Conservation (phyloP, 345 rosid species). For the Salix exigua region DNA sequence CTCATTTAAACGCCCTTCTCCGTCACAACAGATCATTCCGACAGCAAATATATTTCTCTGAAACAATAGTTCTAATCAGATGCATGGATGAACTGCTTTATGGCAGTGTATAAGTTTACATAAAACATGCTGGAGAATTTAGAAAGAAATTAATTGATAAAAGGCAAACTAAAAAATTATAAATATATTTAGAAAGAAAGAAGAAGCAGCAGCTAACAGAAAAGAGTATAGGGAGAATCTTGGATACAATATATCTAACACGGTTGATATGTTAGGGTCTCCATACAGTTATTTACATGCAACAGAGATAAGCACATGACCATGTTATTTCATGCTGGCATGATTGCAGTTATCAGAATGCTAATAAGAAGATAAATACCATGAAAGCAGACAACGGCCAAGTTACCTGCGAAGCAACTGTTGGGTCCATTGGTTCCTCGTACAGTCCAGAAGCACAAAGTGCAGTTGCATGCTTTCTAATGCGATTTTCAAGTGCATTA, state of each 20-base stretch:
- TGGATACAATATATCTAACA: not conserved
- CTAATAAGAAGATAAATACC: not conserved
- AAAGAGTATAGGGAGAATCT: not conserved
- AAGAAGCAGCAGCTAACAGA: not conserved
- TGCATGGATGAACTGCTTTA: conserved; percentile 15
- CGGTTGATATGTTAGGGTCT: not conserved
- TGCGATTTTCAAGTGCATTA: conserved; percentile 65
- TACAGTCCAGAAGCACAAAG: conserved; percentile 56
- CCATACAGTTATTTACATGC: not conserved
- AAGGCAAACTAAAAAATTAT: not conserved
- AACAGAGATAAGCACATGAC: not conserved
- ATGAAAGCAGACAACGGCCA: not conserved
- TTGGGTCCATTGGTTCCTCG: conserved; percentile 76
- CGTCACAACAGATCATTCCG: conserved; percentile 96
- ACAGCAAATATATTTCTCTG: conserved; percentile 78
- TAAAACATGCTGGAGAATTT: not conserved
- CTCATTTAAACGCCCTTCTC: conserved; percentile 87
- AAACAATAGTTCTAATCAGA: conserved; percentile 34
- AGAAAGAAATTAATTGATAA: not conserved
- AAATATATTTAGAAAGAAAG: too few relatives aligned
- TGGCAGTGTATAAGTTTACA: not conserved
- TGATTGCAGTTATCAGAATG: not conserved
- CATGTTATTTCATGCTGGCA: not conserved
- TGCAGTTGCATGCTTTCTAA: conserved; percentile 49
- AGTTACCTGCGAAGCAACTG: conserved; percentile 85